These are phyloP conservation scores for Euphorbia pulcherrima DNA, from an alignment of 345 rosid species.

Conservation along the genomic window DNA sequence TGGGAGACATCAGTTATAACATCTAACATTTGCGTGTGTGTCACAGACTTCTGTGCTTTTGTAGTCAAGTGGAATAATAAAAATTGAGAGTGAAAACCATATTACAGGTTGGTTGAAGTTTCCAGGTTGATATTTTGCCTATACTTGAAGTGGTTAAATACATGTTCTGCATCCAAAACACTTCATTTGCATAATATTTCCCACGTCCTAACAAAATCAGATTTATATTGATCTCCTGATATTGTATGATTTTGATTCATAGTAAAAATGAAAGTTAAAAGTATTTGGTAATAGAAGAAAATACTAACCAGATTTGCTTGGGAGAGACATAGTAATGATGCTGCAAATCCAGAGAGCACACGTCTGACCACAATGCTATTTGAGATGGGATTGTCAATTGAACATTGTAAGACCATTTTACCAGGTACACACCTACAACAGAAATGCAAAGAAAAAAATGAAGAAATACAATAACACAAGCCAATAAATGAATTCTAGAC, in stretches of 20 bases:
- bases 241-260: not conserved
- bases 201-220: not conserved
- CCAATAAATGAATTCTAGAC: not conserved
- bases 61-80: not conserved
- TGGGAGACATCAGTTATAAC: not conserved
- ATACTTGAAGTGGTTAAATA: not conserved
- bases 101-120: not conserved
- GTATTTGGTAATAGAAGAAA: not conserved
- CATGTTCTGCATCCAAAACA: not conserved
- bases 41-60: not conserved
- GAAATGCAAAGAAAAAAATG: not conserved
- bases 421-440: slow-evolving; percentile 33
- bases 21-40: too few species aligned
- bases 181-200: not conserved
- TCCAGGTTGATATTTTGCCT: not conserved
- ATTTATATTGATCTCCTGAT: not conserved
- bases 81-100: not conserved
- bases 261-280: not conserved
- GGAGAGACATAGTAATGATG: slow-evolving; percentile 53
- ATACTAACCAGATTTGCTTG: slow-evolving; percentile 56
- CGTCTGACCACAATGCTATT: slow-evolving; percentile 30
- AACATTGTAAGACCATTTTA: slow-evolving; percentile 39
- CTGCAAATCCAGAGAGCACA: slow-evolving; percentile 57
- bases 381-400: slow-evolving; percentile 29
- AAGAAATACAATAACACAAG: not conserved